Base-by-base conservation (phyloP, 257 asterid genomes). In the Echium plantagineum region DNA sequence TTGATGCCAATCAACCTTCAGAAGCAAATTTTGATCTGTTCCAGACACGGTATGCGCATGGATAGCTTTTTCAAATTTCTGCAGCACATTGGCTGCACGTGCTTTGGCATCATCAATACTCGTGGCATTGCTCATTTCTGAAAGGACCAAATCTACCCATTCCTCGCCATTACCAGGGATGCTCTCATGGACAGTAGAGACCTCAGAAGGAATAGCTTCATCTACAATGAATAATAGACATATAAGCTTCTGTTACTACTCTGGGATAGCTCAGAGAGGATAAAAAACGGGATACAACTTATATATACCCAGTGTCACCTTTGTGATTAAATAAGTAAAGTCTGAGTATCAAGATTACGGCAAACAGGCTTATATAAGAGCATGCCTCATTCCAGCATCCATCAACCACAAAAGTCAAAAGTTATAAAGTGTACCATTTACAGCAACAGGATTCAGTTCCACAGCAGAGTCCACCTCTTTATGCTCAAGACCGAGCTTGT, bases 141-240 rank as follows among this genome's bases (percentile, higher is more conserved):
- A 73, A 63, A 90, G 89, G 62, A 90, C 53, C 55, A 84, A 69
- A 67, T 90, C 89, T 58, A 86, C 94, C 96, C 96, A 87, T 57
- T 79, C 86, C 0, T 81, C 80, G 66, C 97, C 97, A 69, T 78
- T 80, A 54, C 13, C 72, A n/a, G 90, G 89, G 65, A 72, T 63
- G 62, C 77, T 69, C 31, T 61, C 62, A 55, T 74, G 81, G 59
- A 53, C 56, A n/a, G 64, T 65, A 74, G 78, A 72, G 63, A 71
- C 85, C 70, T 66, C 46, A 12, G 47, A 20, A 63, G 76, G 72
- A 62, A 58, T 58, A 53, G 73, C 67, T 61, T 46, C 68, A 19
- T 62, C 72, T 53, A 21, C 79, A 46, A 47, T 75, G 58, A 69
- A 5, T n/a, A 72, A 60, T 19, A 52, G 12, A 60, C 21, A 64